These are phyloP conservation scores for Colletotrichum somersetense DNA, from an alignment of 2,329 filamentous ascomycete species.

Conservation along the genomic window DNA sequence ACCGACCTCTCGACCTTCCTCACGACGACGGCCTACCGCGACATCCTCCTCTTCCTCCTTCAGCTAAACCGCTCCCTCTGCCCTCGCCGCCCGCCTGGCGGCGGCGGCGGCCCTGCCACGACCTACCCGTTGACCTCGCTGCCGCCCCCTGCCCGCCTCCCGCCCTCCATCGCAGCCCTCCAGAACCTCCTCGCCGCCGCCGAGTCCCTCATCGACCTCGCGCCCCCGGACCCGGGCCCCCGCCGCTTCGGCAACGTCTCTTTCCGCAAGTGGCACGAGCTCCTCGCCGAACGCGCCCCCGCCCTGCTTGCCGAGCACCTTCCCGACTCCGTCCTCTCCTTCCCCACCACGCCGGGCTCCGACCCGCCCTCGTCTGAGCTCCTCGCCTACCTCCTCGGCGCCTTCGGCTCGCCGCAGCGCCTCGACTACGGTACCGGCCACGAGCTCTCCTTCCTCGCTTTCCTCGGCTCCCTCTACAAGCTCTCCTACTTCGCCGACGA, in stretches of 20 bases:
- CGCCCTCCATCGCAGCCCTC: conserved; percentile 72
- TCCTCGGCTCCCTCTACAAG: conserved; percentile 92
- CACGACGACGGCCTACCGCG: conserved; percentile 83
- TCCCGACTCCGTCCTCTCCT: conserved; percentile 41
- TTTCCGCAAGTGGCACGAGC: conserved; percentile 85
- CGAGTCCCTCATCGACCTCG: conserved; percentile 77
- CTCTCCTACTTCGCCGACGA: conserved; percentile 75
- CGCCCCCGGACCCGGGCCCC: conserved; percentile 86
- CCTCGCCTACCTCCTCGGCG: conserved; percentile 79
- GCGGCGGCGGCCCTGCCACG: conserved; percentile 53
- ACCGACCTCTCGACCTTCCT: conserved; percentile 86
- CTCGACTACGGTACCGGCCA: conserved; percentile 97
- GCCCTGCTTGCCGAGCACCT: conserved; percentile 61
- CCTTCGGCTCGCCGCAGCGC: conserved; percentile 88
- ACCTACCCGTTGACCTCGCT: conserved; percentile 60
- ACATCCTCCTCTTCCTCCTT: conserved; percentile 88
- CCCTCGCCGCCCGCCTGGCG: conserved; percentile 67
- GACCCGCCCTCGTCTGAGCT: conserved; percentile 49
- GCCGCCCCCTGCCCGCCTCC: conserved; percentile 51
- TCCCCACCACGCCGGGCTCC: conserved; percentile 41
- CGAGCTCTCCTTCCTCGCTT: conserved; percentile 94
- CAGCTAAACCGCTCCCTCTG: conserved; percentile 92
- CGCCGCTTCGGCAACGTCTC: conserved; percentile 92
- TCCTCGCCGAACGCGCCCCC: conserved; percentile 72
- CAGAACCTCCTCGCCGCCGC: conserved; percentile 75